A percentile compares a stretch with the other conserved stretches of the same genome.
Conservation (phyloP, 1,139 yeast genomes). For the Suhomyces yuchorum region DNA sequence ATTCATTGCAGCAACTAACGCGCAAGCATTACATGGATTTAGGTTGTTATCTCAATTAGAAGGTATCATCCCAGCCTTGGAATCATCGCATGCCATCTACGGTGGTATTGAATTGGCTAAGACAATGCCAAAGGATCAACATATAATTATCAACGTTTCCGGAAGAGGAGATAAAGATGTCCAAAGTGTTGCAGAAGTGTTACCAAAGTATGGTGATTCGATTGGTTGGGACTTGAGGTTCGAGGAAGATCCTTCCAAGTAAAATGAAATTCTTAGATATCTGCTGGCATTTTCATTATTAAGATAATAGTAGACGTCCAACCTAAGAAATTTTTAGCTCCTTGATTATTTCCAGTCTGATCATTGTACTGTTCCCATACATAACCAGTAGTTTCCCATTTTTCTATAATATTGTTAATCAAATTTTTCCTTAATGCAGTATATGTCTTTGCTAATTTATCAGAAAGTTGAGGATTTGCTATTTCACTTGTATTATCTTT, state of each 20-base stretch:
- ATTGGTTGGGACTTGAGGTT: constrained; percentile 97
- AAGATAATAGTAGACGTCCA: constrained; percentile 86
- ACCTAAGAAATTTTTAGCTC: constrained; percentile 89
- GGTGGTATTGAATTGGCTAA: constrained; percentile 92
- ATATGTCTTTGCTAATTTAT: constrained; percentile 46
- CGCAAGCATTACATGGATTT: constrained; percentile 90
- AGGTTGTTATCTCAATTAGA: constrained; percentile 85
- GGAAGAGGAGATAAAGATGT: constrained; percentile 99
- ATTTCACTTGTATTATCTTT: constrained; percentile 15
- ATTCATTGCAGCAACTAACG: constrained; percentile 90
- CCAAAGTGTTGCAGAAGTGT: constrained; percentile 92
- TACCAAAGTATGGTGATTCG: constrained; percentile 85
- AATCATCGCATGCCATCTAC: constrained; percentile 92
- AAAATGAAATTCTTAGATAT: constrained; percentile 20
- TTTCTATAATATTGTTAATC: constrained; percentile 63
- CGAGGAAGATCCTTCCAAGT: constrained; percentile 54
- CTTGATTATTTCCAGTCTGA: constrained; percentile 68
- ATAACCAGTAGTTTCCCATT: constrained; percentile 77
- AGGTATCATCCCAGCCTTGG: constrained; percentile 98
- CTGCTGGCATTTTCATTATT: constrained; percentile 79
- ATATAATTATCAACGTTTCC: constrained; percentile 83
- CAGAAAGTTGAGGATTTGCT: constrained; percentile 34
- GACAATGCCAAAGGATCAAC: constrained; percentile 75
- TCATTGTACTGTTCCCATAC: constrained; percentile 94
- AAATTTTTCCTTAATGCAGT: constrained; percentile 61